Evolutionary conservation across 495 filamentous ascomycete genomes (phyloP), one percentile per base, ranked within the genome.

Genomic region (Daldinia grandis): DNA sequence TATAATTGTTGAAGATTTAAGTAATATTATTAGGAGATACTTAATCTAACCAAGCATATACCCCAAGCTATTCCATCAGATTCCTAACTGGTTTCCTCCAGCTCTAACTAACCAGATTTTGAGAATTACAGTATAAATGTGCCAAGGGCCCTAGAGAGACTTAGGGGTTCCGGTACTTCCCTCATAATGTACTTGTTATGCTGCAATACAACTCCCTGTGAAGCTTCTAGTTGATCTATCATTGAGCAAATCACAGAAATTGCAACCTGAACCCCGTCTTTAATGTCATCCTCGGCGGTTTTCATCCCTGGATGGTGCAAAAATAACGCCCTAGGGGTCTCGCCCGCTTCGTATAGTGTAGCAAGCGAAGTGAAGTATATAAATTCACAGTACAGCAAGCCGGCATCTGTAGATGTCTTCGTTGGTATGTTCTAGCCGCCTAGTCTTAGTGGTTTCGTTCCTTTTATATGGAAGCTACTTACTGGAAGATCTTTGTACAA

Each of bases 371-470:
- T 64, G 12, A 54, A 64, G 25, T 31, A 56, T 56, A 64, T 64
- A 17, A 56, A 64, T 64, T 64, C 61, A 56, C 61, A 64, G 14
- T 64, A 64, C 24, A 55, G 19, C 2, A 64, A 37, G 4, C 61
- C 61, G 15, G 61, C 61, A 35, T 64, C 50, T 27, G n/a, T 44
- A 8, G 61, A 64, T 12, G 47, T 44, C 17, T 33, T 27, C 1
- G 37, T 56, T 25, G 51, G 37, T n/a, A 17, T 56, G 17, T 56
- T 25, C 61, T 64, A 24, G 14, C 0, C 2, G 2, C 1, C 5
- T 15, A 31, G 19, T 9, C 6, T 64, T 28, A 64, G 51, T n/a
- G 35, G 37, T 9, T 31, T 3, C 15, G 7, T 10, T 25, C n/a
- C 8, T 2, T 5, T 5, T 3, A 25, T 9, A 12, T 8, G 15